phyloP scores from a whole-genome alignment of 2,329 filamentous ascomycete genomes.

The Tolypocladium endophyticum region DNA sequence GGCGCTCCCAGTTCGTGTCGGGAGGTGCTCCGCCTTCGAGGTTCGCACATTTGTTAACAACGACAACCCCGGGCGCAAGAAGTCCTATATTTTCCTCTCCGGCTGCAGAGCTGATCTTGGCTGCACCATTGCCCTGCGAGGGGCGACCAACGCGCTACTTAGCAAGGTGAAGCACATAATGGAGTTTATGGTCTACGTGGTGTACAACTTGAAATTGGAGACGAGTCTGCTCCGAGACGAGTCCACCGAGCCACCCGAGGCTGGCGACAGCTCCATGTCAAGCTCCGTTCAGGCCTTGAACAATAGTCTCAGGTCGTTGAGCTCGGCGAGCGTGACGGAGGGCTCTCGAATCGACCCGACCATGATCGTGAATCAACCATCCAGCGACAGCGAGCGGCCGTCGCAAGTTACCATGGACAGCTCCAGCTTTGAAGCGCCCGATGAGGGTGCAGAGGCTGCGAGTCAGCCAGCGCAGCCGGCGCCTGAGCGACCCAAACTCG shows the following conservation, averaged over 20 bases:
- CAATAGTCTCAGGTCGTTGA: constrained; percentile 26
- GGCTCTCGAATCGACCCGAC: constrained; percentile 16
- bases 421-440: constrained; percentile 13
- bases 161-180: constrained; percentile 82
- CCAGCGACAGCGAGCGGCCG: constrained; percentile 25
- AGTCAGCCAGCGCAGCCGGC: constrained; percentile 12
- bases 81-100: constrained; percentile 92
- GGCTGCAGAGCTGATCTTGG: constrained; percentile 84
- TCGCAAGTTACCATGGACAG: constrained; percentile 22
- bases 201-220: constrained; percentile 94
- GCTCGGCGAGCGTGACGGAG: constrained; percentile 16
- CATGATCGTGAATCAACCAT: constrained; percentile 22
- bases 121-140: constrained; percentile 86
- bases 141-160: constrained; percentile 61
- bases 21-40: constrained; percentile 78
- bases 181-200: constrained; percentile 98
- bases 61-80: constrained; percentile 62
- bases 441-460: constrained; percentile 14
- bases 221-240: constrained; percentile 91
- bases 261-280: constrained; percentile 33
- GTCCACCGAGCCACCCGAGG: constrained; percentile 70
- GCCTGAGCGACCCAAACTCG: constrained; percentile 16
- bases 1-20: constrained; percentile 60
- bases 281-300: constrained; percentile 28
- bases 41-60: constrained; percentile 90